Evolutionary conservation across 305 asterid species (phyloP).

Genomic region (Fraxinus latifolia): DNA sequence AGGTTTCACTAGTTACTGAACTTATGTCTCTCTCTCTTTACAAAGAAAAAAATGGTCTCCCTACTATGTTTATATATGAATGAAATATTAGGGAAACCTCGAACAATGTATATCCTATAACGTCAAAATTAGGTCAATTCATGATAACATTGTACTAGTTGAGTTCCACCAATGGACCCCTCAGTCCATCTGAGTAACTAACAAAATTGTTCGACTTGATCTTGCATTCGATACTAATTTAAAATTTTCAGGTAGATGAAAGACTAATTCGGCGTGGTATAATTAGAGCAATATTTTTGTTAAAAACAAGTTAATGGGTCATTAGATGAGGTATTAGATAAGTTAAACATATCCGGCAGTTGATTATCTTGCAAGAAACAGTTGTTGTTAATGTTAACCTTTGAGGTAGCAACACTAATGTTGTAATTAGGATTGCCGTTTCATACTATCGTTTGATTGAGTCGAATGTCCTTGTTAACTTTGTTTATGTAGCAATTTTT

Average conservation of each 20-base stretch:
- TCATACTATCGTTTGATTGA: conserved; percentile 21
- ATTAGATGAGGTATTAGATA: conserved; percentile 27
- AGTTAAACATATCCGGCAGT: conserved; percentile 32
- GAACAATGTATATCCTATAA: no score
- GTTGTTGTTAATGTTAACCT: conserved; percentile 25
- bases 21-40: not conserved
- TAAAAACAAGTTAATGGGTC: conserved; percentile 5
- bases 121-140: not conserved
- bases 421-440: conserved; percentile 29
- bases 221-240: not conserved
- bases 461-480: conserved; percentile 37
- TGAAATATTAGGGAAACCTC: not conserved
- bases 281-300: not conserved
- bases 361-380: conserved; percentile 16
- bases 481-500: conserved; percentile 32
- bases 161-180: no score
- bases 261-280: not conserved
- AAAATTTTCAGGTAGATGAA: not conserved
- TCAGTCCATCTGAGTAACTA: no score
- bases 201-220: not conserved
- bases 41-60: not conserved
- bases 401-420: conserved; percentile 24
- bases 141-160: no score
- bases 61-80: not conserved
- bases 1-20: not conserved